Evolutionary conservation across 192 early-diverging fungal genomes (phyloP).

Genomic region (Coemansia biformis): DNA sequence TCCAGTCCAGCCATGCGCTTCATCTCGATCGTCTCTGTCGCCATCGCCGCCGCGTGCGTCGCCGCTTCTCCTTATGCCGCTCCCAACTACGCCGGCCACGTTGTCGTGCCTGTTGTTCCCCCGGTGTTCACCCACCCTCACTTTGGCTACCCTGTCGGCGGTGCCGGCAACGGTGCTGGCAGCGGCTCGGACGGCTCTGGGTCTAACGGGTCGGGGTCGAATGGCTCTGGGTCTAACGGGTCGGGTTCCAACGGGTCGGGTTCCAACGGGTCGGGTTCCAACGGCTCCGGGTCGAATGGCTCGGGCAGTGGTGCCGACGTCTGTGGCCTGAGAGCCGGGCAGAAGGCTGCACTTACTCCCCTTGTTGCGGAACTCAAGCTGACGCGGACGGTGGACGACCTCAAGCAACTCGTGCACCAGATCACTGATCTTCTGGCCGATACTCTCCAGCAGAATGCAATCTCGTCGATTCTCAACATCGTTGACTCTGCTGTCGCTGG

Average conservation of each 20-base stretch:
- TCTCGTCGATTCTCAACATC: conserved; percentile 34
- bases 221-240: conserved; percentile 16
- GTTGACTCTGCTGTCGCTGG: conserved; percentile 39
- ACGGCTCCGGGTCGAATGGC: conserved; percentile 16
- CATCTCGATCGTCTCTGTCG: conserved; percentile 16
- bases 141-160: conserved; percentile 18
- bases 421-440: conserved; percentile 46
- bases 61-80: conserved; percentile 34
- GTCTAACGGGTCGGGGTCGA: conserved; percentile 18
- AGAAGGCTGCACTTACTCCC: conserved; percentile 39
- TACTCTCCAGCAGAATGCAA: conserved; percentile 41
- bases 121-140: conserved; percentile 8
- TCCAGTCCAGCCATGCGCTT: conserved; percentile 30
- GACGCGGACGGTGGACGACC: conserved; percentile 38
- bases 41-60: conserved; percentile 25
- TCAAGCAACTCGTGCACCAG: conserved; percentile 47
- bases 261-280: conserved; percentile 12
- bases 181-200: conserved; percentile 7
- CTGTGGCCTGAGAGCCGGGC: conserved; percentile 36
- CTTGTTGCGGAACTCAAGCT: conserved; percentile 46
- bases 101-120: conserved; percentile 19
- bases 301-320: conserved; percentile 15
- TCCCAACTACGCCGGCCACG: conserved; percentile 32
- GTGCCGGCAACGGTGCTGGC: conserved; percentile 7
- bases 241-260: conserved; percentile 14